Base-by-base conservation (phyloP, 2,329 filamentous ascomycete genomes). In the Diplodia corticola region DNA sequence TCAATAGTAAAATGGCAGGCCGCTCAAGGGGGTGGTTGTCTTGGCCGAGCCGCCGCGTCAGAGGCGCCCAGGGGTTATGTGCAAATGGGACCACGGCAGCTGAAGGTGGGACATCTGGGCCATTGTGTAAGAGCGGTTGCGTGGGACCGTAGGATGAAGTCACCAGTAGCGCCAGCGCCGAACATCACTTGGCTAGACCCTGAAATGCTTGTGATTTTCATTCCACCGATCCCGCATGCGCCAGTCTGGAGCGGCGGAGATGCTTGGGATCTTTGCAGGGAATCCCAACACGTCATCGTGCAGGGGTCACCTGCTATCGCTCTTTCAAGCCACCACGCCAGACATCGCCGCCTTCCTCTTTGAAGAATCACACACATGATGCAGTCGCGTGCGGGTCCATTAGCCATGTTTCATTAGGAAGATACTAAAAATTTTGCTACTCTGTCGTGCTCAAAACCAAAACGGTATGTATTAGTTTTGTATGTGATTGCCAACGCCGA, bases 11-110 rank as follows among this genome's bases (percentile, higher is more conserved):
- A 55, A 46, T 48, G 35, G 63, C 50, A 55, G 54, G 35, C 37
- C 37, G 26, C 54, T 55, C 40, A 50, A 55, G 50, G 33, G 51
- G 63, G 63, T n/a, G 50, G 26, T 17, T 22, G 30, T 55, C 63
- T 65, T 65, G 63, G 63, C 51, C 30, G 26, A 57, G 51, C 51
- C 22, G 40, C 40, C 40, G 63, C 63, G 63, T 65, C 46, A 65
- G 63, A 64, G 63, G 63, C 63, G 63, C 40, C 64, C 33, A 44
- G 46, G 26, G 55, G 55, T 24, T 57, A 44, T 20, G 28, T 22
- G 10, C 30, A 33, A 44, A 57, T 17, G 35, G 24, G 53, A 44
- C 12, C 33, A 28, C 53, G 35, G 53, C 53, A 28, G 20, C 53
- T 37, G 33, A 26, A 54, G 20, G 15, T 15, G n/a, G 22, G 15